Base-by-base conservation (phyloP, 2,329 filamentous ascomycete genomes). In the Hypoxylon sp. region DNA sequence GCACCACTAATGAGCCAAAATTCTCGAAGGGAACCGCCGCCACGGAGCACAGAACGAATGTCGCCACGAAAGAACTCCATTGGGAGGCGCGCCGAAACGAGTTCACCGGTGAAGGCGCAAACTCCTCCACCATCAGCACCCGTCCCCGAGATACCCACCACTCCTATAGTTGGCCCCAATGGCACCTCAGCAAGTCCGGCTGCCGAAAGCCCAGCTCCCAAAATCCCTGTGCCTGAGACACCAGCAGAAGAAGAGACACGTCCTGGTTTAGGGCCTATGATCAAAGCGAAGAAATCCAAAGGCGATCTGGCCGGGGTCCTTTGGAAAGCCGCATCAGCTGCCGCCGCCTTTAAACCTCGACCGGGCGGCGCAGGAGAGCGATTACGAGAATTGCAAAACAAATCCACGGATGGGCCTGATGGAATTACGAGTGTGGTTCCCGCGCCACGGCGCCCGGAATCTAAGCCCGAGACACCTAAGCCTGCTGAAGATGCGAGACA, bases 261-360 rank as follows among this genome's bases (percentile, higher is more conserved):
- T n/a, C 92, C 93, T 17, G 93, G 93, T 0, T 84, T 97, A 6
- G 93, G 93, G 0, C 92, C 93, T 1, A 97, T 97, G 94, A 90
- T 97, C 71, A 94, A 92, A 77, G 87, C 90, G 66, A 92, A 92
- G 74, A 87, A 86, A 64, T 89, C 88, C 1, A 88, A 85, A 65
- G 85, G 83, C n/a, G 89, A 95, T 59, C 83, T 95, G 71, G 91
- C 91, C 19, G 89, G 87, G 34, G 85, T 87, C 5, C 87, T 97
- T 64, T 91, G 91, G 79, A 96, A 93, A 77, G 93, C 93, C 22
- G 93, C 92, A 0, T 87, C 84, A 57, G 87, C 90, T 22, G 89
- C 89, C 10, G 85, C 77, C 37, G 84, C 85, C 1, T 98, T 98
- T 80, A 96, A 94, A 73, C 94, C 94, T 19, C 88, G 94, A 60